Evolutionary conservation across 371 early-diverging fungal genomes (phyloP), one percentile per base, ranked within the genome.

Genomic region (Pancytospora philotis): DNA sequence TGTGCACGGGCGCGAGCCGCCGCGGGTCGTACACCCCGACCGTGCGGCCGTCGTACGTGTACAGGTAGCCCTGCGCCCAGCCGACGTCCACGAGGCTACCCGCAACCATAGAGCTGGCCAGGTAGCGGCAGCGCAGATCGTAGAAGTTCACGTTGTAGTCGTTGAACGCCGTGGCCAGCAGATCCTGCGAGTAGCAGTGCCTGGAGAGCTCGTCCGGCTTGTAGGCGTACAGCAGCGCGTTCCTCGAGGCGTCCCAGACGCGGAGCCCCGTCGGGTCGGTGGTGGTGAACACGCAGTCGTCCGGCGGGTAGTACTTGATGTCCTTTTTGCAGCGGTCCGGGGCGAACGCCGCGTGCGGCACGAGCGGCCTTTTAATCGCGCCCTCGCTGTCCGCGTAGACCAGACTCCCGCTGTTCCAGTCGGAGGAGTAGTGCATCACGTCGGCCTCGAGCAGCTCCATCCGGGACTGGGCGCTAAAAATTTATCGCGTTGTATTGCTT

Each of bases 101-200:
- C 8, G 3, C 13, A 6, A 37, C 41, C n/a, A 22, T 22, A 13
- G 38, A 10, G 6, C 31, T n/a, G 4, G 41, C 19, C 13, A 30
- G n/a, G 25, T 58, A 58, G 22, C 59, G 34, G 16, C 4, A 4
- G 19, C 59, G 34, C 30, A 58, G 41, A 30, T 58, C 59, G 35
- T 58, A 58, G n/a, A 58, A 4, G 34, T 58, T 58, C 6, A 58
- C 41, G 41, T 58, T 58, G 4, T 25, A 35, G 8, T 13, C 30
- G 41, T 58, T 41, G 41, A 35, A 28, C 3, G 39, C 31, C 22
- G 45, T 13, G 8, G 25, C 4, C n/a, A 58, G 6, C 34, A 4
- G 16, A 13, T 58, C 59, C 6, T 58, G 3, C 34, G 16, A 25
- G 4, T 28, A 58, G 4, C 30, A 10, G 31, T 58, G 59, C 16